Conservation (phyloP, 352 stramenopile genomes). For the Globisporangium abappressorium region DNA sequence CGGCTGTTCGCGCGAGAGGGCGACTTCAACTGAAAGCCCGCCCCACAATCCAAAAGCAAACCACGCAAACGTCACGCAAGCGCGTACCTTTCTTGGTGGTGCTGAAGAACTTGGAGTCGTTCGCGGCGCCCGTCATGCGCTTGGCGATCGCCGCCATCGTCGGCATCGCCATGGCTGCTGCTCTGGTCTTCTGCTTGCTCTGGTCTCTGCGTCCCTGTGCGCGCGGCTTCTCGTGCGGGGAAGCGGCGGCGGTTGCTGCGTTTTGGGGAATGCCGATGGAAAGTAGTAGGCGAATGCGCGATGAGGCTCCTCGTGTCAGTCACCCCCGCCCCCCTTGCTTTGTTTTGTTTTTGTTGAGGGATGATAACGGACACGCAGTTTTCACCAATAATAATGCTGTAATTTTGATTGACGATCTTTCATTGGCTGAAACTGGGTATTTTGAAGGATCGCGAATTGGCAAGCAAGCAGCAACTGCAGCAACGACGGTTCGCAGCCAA, state of each 20-base stretch:
- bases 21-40: not conserved
- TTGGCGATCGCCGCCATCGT: constrained; percentile 87
- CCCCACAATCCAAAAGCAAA: not conserved
- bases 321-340: not conserved
- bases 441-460: not conserved
- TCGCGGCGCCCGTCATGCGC: constrained; percentile 87
- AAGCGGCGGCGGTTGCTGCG: not conserved
- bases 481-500: no score
- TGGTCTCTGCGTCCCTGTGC: not conserved
- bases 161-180: constrained; percentile 66
- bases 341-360: not conserved
- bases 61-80: not conserved
- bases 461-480: no score
- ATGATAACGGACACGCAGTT: constrained; percentile 13
- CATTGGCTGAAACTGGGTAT: not conserved
- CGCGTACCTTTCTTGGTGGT: constrained; percentile 95
- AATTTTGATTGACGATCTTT: no score
- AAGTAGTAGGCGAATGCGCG: not conserved
- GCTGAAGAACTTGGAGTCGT: constrained; percentile 98
- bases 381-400: not conserved
- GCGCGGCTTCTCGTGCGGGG: not conserved
- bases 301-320: constrained; percentile 5
- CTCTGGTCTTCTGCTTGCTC: not conserved
- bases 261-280: not conserved
- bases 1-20: not conserved